These are phyloP conservation scores for Auriscalpium microsporum DNA, from an alignment of 768 basidiomycete genomes.

Conservation along the genomic window DNA sequence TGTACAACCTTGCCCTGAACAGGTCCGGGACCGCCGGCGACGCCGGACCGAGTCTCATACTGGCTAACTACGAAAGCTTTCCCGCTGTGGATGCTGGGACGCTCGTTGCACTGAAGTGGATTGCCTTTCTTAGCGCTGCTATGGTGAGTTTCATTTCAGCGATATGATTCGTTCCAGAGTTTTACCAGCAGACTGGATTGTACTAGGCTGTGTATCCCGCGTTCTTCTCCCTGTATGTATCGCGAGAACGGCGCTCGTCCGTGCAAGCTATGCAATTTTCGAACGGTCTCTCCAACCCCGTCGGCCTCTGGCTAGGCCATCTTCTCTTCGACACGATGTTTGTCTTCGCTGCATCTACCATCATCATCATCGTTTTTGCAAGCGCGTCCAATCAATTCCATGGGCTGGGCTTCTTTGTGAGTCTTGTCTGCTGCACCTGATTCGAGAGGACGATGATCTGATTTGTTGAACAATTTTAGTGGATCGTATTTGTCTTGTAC, in stretches of 20 bases:
- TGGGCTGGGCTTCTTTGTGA: conserved; percentile 52
- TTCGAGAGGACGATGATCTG: neutral
- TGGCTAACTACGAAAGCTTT: conserved; percentile 48
- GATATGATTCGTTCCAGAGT: neutral
- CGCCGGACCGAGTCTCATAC: conserved; percentile 42
- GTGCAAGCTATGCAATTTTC: conserved; percentile 81
- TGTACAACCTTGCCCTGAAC: conserved; percentile 58
- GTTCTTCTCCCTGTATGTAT: conserved; percentile 72
- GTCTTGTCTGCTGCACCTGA: conserved; percentile 25
- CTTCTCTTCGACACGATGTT: conserved; percentile 63
- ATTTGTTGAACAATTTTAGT: conserved; percentile 31
- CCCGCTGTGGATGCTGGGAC: conserved; percentile 49
- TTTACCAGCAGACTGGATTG: neutral
- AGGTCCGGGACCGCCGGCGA: conserved; percentile 28
- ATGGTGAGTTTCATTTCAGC: conserved; percentile 40
- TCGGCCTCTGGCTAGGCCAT: conserved; percentile 74
- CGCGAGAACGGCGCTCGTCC: conserved; percentile 58
- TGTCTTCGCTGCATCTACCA: conserved; percentile 48
- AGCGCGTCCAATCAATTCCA: conserved; percentile 52
- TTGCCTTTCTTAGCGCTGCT: conserved; percentile 61
- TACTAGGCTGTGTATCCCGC: conserved; percentile 76
- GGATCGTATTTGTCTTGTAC: conserved; percentile 63
- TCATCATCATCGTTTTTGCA: conserved; percentile 57
- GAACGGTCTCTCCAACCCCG: conserved; percentile 61
- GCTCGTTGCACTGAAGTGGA: conserved; percentile 60